phyloP scores from a whole-genome alignment of 202 grass and related monocot genomes.

The Dendrocalamus latiflorus region DNA sequence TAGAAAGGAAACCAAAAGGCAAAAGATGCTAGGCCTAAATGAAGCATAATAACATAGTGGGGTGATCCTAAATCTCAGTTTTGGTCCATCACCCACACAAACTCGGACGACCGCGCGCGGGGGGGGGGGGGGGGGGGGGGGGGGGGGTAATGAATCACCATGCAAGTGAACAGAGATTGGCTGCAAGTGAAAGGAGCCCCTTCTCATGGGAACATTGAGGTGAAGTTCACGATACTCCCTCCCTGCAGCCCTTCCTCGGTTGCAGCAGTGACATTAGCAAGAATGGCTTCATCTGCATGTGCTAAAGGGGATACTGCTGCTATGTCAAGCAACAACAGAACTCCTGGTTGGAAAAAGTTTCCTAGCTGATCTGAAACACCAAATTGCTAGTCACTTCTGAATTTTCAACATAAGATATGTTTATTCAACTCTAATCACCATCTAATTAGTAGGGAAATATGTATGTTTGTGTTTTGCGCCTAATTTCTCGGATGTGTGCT shows the following conservation, averaged over 20 bases:
- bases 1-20: neutral
- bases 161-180: neutral
- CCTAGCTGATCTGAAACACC: neutral
- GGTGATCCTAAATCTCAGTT: neutral
- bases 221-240: neutral
- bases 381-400: neutral
- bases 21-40: neutral
- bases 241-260: neutral
- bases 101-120: neutral
- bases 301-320: too few species aligned
- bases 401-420: neutral
- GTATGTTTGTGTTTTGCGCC: too few species aligned
- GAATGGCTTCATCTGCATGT: neutral
- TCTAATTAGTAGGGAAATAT: too few species aligned
- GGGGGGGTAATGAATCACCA: neutral
- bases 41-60: neutral
- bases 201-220: neutral
- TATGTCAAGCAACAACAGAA: neutral
- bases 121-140: too few species aligned
- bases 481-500: too few species aligned
- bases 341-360: neutral
- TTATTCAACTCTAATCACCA: too few species aligned
- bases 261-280: neutral
- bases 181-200: neutral
- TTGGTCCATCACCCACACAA: neutral